Conservation (phyloP, 768 basidiomycete genomes). For the Mycena vulgaris region DNA sequence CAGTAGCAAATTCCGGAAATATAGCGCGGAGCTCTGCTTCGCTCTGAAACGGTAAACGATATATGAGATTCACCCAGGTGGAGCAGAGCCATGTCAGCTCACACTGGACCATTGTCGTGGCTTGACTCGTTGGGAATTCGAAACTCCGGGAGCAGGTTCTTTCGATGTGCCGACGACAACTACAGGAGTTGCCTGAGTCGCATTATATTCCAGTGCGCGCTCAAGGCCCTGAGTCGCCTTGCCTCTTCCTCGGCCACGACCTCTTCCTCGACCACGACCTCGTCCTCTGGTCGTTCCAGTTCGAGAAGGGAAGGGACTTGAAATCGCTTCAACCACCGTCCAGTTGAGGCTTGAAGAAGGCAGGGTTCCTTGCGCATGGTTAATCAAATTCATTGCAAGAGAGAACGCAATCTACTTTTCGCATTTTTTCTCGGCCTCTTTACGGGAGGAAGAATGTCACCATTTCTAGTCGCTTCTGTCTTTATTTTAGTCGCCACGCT, state of each 20-base stretch:
- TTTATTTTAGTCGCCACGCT: background rate
- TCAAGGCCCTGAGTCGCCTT: background rate
- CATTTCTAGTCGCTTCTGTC: background rate
- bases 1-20: conserved; percentile 48
- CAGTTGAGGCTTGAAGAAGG: conserved; percentile 16
- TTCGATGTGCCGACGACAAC: background rate
- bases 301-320: background rate
- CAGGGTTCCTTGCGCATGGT: background rate
- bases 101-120: conserved; percentile 52
- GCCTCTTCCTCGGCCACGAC: conserved; percentile 20
- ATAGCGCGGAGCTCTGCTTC: conserved; percentile 49
- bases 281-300: background rate
- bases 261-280: conserved; percentile 17
- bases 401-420: conserved; percentile 13
- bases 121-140: conserved; percentile 4
- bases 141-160: background rate
- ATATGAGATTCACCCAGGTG: conserved; percentile 1
- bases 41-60: conserved; percentile 36
- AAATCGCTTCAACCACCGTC: background rate
- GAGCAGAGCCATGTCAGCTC: conserved; percentile 5
- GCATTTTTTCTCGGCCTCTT: conserved; percentile 24
- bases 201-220: background rate
- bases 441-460: background rate
- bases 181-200: background rate
- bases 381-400: background rate